Evolutionary conservation across 1,284 basidiomycete species (phyloP).

Genomic region (Pterula multifida): DNA sequence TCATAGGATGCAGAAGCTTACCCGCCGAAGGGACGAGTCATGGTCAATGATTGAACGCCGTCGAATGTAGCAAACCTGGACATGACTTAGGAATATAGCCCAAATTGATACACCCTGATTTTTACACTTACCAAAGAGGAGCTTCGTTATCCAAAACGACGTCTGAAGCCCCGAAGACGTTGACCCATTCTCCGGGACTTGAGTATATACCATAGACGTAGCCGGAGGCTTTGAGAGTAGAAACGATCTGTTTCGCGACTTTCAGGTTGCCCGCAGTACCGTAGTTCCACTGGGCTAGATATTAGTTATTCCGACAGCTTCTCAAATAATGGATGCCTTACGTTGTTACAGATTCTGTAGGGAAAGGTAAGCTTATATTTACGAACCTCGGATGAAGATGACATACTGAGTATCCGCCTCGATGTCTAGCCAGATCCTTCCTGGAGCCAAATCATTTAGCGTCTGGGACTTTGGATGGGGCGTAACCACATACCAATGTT

Average conservation of each 20-base stretch:
- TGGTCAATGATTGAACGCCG: background rate
- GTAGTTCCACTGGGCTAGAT: slow-evolving; percentile 13
- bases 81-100: no score
- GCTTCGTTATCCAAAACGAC: slow-evolving; percentile 12
- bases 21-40: background rate
- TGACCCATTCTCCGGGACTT: slow-evolving; percentile 12
- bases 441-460: background rate
- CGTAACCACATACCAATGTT: slow-evolving; percentile 13
- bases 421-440: slow-evolving; percentile 14
- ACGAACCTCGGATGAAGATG: background rate
- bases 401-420: slow-evolving; percentile 11
- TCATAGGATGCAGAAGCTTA: no score
- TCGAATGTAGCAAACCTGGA: background rate
- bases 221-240: slow-evolving; percentile 14
- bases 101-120: no score
- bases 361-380: background rate
- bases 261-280: slow-evolving; percentile 14
- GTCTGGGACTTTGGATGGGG: no score
- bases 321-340: slow-evolving; percentile 4
- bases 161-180: slow-evolving; percentile 13
- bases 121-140: slow-evolving; percentile 12
- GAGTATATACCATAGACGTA: slow-evolving; percentile 16
- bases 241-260: slow-evolving; percentile 12
- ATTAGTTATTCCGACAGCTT: background rate
- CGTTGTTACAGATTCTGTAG: slow-evolving; percentile 14